Evolutionary conservation across 371 early-diverging fungal species (phyloP).

Genomic region (Mucor piriformis): DNA sequence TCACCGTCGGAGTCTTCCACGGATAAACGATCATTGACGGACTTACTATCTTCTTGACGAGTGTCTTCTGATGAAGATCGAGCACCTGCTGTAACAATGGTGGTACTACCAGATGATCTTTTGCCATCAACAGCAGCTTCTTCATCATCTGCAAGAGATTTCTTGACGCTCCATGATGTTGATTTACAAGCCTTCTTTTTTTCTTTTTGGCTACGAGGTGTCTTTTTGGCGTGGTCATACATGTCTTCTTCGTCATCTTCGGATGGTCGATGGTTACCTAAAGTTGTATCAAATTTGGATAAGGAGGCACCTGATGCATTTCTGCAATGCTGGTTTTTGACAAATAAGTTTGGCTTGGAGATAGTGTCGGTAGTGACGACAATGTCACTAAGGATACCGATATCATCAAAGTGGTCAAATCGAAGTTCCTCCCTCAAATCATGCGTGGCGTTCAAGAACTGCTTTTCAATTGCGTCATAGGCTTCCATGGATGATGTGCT

Average conservation of each 20-base stretch:
- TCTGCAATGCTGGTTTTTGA: conserved; percentile 4
- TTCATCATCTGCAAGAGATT: conserved; percentile 5
- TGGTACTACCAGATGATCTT: conserved; percentile 6
- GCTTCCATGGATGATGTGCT: conserved; percentile 10
- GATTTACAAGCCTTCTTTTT: background rate
- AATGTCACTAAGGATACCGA: conserved; percentile 45
- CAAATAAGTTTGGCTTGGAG: background rate
- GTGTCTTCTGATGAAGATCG: background rate
- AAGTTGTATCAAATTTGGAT: background rate
- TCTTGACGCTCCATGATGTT: background rate
- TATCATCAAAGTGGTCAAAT: conserved; percentile 21
- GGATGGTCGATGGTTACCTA: background rate
- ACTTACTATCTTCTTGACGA: conserved; percentile 3
- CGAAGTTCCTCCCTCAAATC: conserved; percentile 34
- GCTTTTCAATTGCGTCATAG: conserved; percentile 11
- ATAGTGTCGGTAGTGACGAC: conserved; percentile 38
- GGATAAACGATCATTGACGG: conserved; percentile 8
- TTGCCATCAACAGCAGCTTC: conserved; percentile 20
- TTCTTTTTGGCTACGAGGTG: background rate
- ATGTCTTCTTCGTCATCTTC: conserved; percentile 2
- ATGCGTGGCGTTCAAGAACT: conserved; percentile 30
- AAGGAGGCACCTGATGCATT: conserved; percentile 1
- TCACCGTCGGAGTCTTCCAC: conserved; percentile 27
- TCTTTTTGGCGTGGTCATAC: background rate
- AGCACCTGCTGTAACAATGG: background rate